Percentiles rank a stretch among this genome's conserved stretches.
These are phyloP conservation scores for Albugo laibachii DNA, from an alignment of 352 stramenopile genomes.

Conservation along the genomic window DNA sequence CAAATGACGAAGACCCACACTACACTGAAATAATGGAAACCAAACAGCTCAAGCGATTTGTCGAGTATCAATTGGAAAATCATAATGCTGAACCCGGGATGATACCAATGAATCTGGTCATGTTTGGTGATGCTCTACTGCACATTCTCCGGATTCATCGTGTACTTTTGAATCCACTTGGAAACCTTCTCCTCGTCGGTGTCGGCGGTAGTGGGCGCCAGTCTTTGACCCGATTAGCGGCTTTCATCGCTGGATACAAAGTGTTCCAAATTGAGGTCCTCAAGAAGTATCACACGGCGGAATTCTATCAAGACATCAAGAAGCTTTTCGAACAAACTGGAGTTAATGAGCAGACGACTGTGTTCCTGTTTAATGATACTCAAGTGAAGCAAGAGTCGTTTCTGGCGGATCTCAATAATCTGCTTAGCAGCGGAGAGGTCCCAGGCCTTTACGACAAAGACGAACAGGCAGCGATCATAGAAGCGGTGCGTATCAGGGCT, in stretches of 20 bases:
- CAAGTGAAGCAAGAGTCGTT: conserved; percentile 84
- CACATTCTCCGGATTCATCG: conserved; percentile 85
- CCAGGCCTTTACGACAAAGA: conserved; percentile 86
- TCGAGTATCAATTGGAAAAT: conserved; percentile 83
- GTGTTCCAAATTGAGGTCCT: conserved; percentile 87
- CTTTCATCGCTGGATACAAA: conserved; percentile 80
- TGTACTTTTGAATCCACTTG: conserved; percentile 68
- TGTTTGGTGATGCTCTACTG: conserved; percentile 81
- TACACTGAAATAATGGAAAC: conserved; percentile 77
- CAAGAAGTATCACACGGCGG: conserved; percentile 83
- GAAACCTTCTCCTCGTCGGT: conserved; percentile 83
- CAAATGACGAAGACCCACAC: conserved; percentile 2
- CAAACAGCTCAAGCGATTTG: conserved; percentile 69
- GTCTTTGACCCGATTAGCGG: conserved; percentile 69
- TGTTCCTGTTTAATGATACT: conserved; percentile 88
- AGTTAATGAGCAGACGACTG: conserved; percentile 61
- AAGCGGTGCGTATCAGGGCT: conserved; percentile 41
- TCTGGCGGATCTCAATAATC: conserved; percentile 83
- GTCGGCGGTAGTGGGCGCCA: conserved; percentile 82
- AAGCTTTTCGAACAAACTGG: conserved; percentile 61
- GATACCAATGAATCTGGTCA: conserved; percentile 78
- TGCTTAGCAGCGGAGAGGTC: conserved; percentile 83
- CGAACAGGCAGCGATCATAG: conserved; percentile 84
- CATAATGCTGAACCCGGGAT: conserved; percentile 81
- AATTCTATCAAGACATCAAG: conserved; percentile 89